Evolutionary conservation across 2,329 filamentous ascomycete genomes (phyloP), one percentile per base, ranked within the genome.

Genomic region (Calycina herbarum): DNA sequence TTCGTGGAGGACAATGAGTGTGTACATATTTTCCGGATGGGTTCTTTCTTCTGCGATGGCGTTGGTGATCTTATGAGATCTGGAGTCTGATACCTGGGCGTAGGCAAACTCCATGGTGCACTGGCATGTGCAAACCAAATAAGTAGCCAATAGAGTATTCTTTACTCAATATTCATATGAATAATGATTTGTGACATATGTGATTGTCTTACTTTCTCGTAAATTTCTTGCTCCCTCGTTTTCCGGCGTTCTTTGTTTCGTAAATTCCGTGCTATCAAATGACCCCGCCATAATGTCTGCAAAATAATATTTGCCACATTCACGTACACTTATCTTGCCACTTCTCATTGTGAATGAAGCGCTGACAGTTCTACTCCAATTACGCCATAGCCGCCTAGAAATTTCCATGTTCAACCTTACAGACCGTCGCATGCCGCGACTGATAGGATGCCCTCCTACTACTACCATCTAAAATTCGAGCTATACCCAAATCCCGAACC

Each of bases 381-480:
- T 24, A 51, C 45, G 45, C 59, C 10, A 54, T 42, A 61, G n/a
- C 10, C 6, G n/a, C n/a, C 58, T 31, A 20, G 20, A 60, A 59
- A 5, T n/a, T 45, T 60, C 58, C 17, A 35, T 60, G 45, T 20
- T 24, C 7, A 51, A 24, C n/a, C 45, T 24, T 51, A 51, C n/a
- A 51, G 4, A 24, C 10, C 45, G 45, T 51, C 45, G 45, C 17
- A 57, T 66, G 58, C 62, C 24, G 31, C 29, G n/a, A 31, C 27
- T 15, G 29, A 24, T 38, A 29, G 35, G 31, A 73, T 74, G 71
- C 72, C 71, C 63, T 73, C 82, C 35, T 88, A 87, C 75, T 86
- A 85, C 69, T 89, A 89, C 72, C 86, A 89, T 71, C 74, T 90
- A n/a, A 88, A 85, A 71, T 83, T 90, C 72, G 87, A 90, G 78